A percentile compares a stretch with the other conserved stretches of the same genome.
Evolutionary conservation across 2,329 filamentous ascomycete species (phyloP).

Genomic region (Graphium sp.): DNA sequence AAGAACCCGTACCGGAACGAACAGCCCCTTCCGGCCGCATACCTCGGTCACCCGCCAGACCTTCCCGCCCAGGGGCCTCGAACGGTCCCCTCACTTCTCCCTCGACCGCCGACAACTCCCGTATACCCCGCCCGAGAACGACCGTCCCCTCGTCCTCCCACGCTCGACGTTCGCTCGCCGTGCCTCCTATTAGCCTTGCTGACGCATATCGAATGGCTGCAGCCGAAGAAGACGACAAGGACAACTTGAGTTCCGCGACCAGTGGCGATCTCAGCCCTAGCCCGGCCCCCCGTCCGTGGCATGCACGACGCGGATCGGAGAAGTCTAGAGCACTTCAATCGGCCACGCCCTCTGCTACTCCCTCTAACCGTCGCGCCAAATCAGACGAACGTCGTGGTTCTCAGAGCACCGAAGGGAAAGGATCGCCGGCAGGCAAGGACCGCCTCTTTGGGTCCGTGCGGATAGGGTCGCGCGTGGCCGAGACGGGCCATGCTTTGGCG

Average conservation of each 20-base stretch:
- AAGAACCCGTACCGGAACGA: no score
- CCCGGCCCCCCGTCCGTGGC: conserved; percentile 29
- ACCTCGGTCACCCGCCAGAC: not conserved
- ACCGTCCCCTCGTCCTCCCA: conserved; percentile 6
- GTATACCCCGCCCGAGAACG: conserved; percentile 14
- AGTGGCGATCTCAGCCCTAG: conserved; percentile 28
- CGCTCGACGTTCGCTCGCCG: no score
- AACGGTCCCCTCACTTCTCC: not conserved
- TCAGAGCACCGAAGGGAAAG: conserved; percentile 5
- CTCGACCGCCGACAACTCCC: conserved; percentile 9
- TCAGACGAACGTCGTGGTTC: conserved; percentile 5
- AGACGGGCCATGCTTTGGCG: conserved; percentile 14
- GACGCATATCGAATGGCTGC: conserved; percentile 22
- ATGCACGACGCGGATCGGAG: conserved; percentile 14
- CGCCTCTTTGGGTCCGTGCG: conserved; percentile 17
- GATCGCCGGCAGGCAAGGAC: conserved; percentile 10
- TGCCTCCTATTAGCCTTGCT: conserved; percentile 19
- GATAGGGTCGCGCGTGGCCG: conserved; percentile 17
- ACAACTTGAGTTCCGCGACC: conserved; percentile 4
- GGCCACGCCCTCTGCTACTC: conserved; percentile 1
- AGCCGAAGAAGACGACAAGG: conserved; percentile 11
- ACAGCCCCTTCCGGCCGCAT: not conserved
- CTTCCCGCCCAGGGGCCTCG: not conserved
- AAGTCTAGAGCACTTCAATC: conserved; percentile 10
- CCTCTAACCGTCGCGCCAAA: not conserved